Evolutionary conservation across 176 grass and related monocot genomes (phyloP).

Genomic region (Panicum miliaceum): DNA sequence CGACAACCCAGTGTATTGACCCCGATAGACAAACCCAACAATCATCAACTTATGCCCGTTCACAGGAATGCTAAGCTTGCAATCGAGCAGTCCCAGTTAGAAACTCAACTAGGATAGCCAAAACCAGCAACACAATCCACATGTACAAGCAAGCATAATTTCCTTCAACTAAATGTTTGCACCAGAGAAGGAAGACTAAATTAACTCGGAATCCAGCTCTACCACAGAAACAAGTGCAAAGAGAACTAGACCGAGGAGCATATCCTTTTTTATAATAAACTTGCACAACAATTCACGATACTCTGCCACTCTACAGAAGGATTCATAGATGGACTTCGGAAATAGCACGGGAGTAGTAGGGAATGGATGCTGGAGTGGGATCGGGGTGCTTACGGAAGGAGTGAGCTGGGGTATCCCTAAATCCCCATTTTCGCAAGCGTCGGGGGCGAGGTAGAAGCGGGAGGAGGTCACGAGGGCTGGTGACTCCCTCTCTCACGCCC

Average conservation of each 20-base stretch:
- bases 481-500: conserved; percentile 32
- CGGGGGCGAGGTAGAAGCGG: conserved; percentile 31
- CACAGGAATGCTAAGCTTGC: not conserved
- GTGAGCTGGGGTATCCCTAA: not conserved
- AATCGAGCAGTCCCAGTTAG: not conserved
- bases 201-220: not conserved
- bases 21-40: not conserved
- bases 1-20: not conserved
- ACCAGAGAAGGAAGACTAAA: not conserved
- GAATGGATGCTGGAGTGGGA: not conserved
- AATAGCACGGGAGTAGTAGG: not conserved
- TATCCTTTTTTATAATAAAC: not conserved
- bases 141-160: not conserved
- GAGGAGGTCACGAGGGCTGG: conserved; percentile 35
- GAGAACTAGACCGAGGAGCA: not conserved
- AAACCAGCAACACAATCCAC: not conserved
- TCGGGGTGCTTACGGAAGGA: conserved; percentile 10
- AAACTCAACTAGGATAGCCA: not conserved
- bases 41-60: not conserved
- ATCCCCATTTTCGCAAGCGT: conserved; percentile 1
- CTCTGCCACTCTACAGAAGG: not conserved
- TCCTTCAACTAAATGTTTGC: not conserved
- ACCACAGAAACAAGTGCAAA: not conserved
- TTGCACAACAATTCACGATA: not conserved
- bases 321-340: not conserved